phyloP scores from a whole-genome alignment of 2,329 filamentous ascomycete species.

The Fusarium sambucinum region DNA sequence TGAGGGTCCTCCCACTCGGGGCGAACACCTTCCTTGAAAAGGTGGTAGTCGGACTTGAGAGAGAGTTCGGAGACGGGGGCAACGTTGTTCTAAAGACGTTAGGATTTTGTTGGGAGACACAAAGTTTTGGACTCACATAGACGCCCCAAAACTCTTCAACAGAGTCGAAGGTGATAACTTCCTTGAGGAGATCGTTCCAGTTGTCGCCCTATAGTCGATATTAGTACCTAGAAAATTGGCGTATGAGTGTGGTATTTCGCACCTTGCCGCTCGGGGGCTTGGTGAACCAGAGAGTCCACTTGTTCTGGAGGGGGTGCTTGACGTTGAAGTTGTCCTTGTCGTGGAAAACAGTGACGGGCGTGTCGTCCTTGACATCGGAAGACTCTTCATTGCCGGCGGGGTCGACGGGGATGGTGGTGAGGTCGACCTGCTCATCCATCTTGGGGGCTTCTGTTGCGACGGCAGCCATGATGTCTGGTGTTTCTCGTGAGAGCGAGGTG shows the following conservation, averaged over 20 bases:
- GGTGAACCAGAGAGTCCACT: conserved; percentile 99
- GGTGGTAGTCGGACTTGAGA: conserved; percentile 98
- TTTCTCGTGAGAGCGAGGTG: conserved; percentile 29
- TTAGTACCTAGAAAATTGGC: conserved; percentile 24
- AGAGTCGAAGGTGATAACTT: conserved; percentile 98
- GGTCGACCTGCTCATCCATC: conserved; percentile 70
- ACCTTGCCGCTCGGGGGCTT: conserved; percentile 98
- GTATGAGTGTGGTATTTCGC: conserved; percentile 43
- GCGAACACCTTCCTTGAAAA: conserved; percentile 97
- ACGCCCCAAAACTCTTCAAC: conserved; percentile 99
- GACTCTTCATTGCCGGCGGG: conserved; percentile 69
- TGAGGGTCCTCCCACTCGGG: conserved; percentile 98
- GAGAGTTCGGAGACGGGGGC: conserved; percentile 94
- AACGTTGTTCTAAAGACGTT: conserved; percentile 86
- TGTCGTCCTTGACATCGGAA: conserved; percentile 63
- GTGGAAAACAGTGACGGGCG: conserved; percentile 94
- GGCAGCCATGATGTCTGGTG: conserved; percentile 53
- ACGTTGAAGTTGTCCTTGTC: conserved; percentile 99
- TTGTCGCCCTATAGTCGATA: conserved; percentile 81
- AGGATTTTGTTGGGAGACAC: conserved; percentile 19
- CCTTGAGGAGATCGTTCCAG: conserved; percentile 98
- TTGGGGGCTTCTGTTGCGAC: conserved; percentile 51
- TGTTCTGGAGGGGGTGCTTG: conserved; percentile 97
- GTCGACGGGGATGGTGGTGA: conserved; percentile 76
- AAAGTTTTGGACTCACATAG: conserved; percentile 75